A percentile compares a stretch with the other conserved stretches of the same genome.
Conservation (phyloP, 805 yeast species). For the Lipomyces sp. region DNA sequence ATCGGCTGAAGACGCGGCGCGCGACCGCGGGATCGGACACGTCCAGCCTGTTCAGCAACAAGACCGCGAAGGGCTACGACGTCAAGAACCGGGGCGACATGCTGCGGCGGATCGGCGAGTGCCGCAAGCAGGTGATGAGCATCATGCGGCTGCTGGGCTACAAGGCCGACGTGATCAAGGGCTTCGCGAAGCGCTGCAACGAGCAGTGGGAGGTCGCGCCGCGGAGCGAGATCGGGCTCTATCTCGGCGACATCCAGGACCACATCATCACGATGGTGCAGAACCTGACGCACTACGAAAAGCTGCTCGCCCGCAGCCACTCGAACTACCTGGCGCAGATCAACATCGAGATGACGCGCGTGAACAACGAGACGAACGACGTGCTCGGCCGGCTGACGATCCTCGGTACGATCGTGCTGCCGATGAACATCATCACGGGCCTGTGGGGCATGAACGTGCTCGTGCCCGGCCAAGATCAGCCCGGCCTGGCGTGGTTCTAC, state of each 20-base stretch:
- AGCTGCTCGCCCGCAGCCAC: constrained; percentile 89
- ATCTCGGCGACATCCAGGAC: constrained; percentile 95
- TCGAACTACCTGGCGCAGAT: constrained; percentile 94
- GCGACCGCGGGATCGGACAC: constrained; percentile 8
- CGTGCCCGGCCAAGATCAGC: constrained; percentile 83
- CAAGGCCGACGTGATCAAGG: constrained; percentile 96
- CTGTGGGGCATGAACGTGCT: constrained; percentile 98
- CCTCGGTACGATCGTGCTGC: constrained; percentile 85
- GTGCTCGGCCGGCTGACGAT: constrained; percentile 87
- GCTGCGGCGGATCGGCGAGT: constrained; percentile 91
- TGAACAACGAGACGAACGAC: constrained; percentile 95
- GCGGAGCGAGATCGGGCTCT: constrained; percentile 85
- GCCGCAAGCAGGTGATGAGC: constrained; percentile 92
- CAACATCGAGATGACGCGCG: constrained; percentile 95
- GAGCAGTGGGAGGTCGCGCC: constrained; percentile 81
- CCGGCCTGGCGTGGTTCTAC: constrained; percentile 63
- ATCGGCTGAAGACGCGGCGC: not conserved
- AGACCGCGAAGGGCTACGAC: constrained; percentile 7
- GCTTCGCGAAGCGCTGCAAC: constrained; percentile 85
- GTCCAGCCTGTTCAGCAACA: constrained; percentile 11
- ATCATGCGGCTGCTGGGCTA: constrained; percentile 77
- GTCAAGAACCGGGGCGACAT: constrained; percentile 75
- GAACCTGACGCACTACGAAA: constrained; percentile 89
- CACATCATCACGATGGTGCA: constrained; percentile 98
- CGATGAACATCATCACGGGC: constrained; percentile 93